Conservation (phyloP, 768 basidiomycete genomes). For the Amanita brunnescens region DNA sequence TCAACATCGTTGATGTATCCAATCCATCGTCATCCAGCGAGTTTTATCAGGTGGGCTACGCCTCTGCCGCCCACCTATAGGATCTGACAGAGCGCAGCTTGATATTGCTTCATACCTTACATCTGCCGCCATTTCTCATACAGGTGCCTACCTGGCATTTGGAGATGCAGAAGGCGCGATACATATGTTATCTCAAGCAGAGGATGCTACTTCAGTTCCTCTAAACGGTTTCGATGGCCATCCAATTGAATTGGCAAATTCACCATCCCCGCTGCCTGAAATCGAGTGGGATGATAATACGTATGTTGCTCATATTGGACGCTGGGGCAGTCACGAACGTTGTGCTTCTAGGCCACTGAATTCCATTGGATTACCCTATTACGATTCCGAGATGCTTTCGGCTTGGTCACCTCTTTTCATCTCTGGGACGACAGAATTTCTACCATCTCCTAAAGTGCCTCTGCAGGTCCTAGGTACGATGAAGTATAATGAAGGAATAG, state of each 20-base stretch:
- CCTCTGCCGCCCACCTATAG: background rate
- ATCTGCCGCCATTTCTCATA: constrained; percentile 73
- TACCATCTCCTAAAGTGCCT: constrained; percentile 73
- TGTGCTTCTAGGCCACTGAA: constrained; percentile 64
- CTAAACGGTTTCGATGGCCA: constrained; percentile 90
- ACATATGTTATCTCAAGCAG: constrained; percentile 70
- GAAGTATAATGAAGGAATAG: constrained; percentile 82
- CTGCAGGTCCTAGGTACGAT: constrained; percentile 66
- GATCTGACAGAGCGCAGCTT: constrained; percentile 31
- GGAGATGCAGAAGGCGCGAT: constrained; percentile 82
- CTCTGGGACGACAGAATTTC: constrained; percentile 38
- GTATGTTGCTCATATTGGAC: constrained; percentile 33
- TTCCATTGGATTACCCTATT: constrained; percentile 81
- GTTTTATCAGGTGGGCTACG: constrained; percentile 64
- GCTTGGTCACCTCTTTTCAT: constrained; percentile 44
- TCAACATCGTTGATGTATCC: constrained; percentile 78
- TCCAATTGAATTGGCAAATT: constrained; percentile 78
- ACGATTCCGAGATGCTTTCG: constrained; percentile 67
- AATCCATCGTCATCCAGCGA: constrained; percentile 59
- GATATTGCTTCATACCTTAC: constrained; percentile 71
- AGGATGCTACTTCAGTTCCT: constrained; percentile 52
- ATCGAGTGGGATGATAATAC: constrained; percentile 80
- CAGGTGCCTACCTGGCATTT: constrained; percentile 87
- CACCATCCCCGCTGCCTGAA: constrained; percentile 54
- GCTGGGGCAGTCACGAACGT: background rate